Evolutionary conservation across 2,329 filamentous ascomycete genomes (phyloP), one percentile per base, ranked within the genome.

Genomic region (Fusarium falciforme): DNA sequence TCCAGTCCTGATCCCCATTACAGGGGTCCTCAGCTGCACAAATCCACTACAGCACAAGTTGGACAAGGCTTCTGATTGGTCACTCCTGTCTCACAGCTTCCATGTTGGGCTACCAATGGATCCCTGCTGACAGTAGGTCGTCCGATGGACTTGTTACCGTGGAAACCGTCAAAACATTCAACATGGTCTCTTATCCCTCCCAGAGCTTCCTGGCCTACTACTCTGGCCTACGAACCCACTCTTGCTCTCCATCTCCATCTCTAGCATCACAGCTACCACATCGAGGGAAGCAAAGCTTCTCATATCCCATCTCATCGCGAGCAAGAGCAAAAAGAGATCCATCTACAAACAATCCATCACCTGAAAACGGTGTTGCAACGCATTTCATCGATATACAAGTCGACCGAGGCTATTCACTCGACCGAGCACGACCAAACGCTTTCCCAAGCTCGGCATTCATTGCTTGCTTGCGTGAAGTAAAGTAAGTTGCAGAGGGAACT

Each of bases 401-500:
- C 85, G 79, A 79, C 79, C 27, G 27, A 52, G 47, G 27, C 47
- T 31, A 52, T 52, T 52, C 47, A 31, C 73, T 80, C 83, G 84
- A 85, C 86, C 89, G 87, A 87, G 84, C 80, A 85, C 84, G 79
- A 86, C 81, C 72, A 79, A 78, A 80, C 79, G 69, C 76, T 78
- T 81, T 73, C 75, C 80, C 79, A 85, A 88, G 91, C 92, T 93
- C 92, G 92, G 92, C 92, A 90, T 89, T 88, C 90, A 91, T 91
- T 84, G 92, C 91, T 93, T 93, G 92, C 91, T 91, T 94, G 92
- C 92, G 92, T 92, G 92, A 95, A 92, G 93, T 94, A 83, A 77
- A 85, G 27, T 38, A 17, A 58, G 27, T 27, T 27, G 3, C 42
- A 47, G 9, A 27, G 42, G 8, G 42, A 58, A 20, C 22, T 17